These are phyloP conservation scores for Talaromyces sp. DNA, from an alignment of 2,329 filamentous ascomycete species.

Conservation along the genomic window DNA sequence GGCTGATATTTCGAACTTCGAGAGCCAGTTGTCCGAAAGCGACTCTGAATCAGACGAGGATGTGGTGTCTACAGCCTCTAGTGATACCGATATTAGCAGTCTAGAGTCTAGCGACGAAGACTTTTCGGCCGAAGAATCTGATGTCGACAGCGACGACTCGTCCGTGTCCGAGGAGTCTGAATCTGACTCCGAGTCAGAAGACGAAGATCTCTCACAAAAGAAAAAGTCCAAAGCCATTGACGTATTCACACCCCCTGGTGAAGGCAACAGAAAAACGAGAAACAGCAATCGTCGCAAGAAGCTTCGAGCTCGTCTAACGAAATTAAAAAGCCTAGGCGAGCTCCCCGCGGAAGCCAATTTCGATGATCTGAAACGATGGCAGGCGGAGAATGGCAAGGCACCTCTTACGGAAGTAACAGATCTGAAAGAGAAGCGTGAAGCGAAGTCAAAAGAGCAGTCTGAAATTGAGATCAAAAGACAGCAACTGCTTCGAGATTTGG, in stretches of 20 bases:
- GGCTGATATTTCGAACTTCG: background rate
- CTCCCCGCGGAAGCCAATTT: conserved; percentile 54
- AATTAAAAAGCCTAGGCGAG: conserved; percentile 55
- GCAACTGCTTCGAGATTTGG: conserved; percentile 53
- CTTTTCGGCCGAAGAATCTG: conserved; percentile 1
- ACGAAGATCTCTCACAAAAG: conserved; percentile 26
- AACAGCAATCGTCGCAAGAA: conserved; percentile 57
- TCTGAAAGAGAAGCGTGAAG: conserved; percentile 24
- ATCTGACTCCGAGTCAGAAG: conserved; percentile 39
- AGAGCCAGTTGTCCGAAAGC: conserved; percentile 20
- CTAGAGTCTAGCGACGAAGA: conserved; percentile 6
- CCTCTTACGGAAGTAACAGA: conserved; percentile 26
- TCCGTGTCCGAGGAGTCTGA: conserved; percentile 22
- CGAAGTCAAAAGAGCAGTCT: conserved; percentile 32
- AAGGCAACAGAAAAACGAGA: conserved; percentile 54
- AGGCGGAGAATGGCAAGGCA: conserved; percentile 30
- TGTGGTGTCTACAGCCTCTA: conserved; percentile 26
- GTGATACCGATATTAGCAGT: background rate
- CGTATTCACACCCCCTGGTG: conserved; percentile 43
- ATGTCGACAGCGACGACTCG: conserved; percentile 1
- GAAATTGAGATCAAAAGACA: conserved; percentile 54
- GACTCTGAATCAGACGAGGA: conserved; percentile 29
- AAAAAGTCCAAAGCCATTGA: conserved; percentile 20
- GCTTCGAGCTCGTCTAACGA: conserved; percentile 49
- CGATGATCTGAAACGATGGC: conserved; percentile 46